phyloP scores from a whole-genome alignment of 345 rosid species.

The Sonneratia caseolaris region DNA sequence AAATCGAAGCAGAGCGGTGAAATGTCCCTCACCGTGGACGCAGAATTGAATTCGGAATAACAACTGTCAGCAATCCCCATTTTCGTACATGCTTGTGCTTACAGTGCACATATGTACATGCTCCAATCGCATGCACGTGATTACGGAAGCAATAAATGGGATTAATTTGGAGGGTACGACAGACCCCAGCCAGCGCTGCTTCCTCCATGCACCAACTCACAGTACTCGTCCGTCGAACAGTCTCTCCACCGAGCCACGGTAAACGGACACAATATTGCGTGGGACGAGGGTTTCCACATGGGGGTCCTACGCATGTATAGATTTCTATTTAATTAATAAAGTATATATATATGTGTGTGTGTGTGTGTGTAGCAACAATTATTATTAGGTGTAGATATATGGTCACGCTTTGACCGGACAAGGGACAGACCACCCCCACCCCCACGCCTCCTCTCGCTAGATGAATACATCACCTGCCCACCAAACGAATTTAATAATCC shows the following conservation, averaged over 20 bases:
- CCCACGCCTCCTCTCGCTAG: background rate
- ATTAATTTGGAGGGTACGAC: background rate
- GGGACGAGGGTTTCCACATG: too few relatives aligned
- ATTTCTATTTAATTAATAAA: too few relatives aligned
- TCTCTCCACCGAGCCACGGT: too few relatives aligned
- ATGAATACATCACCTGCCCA: background rate
- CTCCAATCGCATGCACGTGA: background rate
- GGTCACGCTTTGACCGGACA: background rate
- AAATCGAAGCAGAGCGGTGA: background rate
- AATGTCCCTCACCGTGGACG: background rate
- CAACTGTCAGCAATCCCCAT: background rate
- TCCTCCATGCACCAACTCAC: background rate
- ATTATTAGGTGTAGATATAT: background rate
- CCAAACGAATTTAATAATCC: background rate
- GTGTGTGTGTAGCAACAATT: background rate
- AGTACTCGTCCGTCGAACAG: background rate
- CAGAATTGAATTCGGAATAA: constrained; percentile 1
- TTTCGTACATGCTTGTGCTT: too few relatives aligned
- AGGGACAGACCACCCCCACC: too few relatives aligned
- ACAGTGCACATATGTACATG: too few relatives aligned
- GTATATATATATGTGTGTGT: background rate
- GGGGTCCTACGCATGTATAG: too few relatives aligned
- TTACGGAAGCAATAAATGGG: background rate
- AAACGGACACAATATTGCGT: too few relatives aligned
- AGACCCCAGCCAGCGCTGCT: background rate